Evolutionary conservation across 306 rosid genomes (phyloP).

Genomic region (Albizia julibrissin): DNA sequence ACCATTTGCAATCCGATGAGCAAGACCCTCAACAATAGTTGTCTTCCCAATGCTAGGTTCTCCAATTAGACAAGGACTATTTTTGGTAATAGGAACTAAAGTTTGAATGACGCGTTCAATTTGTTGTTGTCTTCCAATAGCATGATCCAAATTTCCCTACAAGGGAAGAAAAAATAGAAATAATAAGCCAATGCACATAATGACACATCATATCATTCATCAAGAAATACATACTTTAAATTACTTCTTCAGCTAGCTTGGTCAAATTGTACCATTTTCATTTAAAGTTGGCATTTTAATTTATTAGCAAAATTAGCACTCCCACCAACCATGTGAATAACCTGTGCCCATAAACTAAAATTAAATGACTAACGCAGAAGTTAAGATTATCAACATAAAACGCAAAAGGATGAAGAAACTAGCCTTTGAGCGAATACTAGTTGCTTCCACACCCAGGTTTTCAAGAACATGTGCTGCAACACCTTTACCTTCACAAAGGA

Average conservation of each 20-base stretch:
- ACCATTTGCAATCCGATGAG: conserved; percentile 89
- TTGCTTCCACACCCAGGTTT: conserved; percentile 92
- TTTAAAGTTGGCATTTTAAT: conserved; percentile 97
- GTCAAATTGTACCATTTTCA: conserved; percentile 97
- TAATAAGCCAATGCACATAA: conserved; percentile 4
- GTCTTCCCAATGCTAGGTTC: conserved; percentile 99
- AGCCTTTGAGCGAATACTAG: conserved; percentile 94
- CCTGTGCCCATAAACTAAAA: conserved; percentile 51
- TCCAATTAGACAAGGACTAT: conserved; percentile 95
- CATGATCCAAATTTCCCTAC: conserved; percentile 97
- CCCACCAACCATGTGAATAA: conserved; percentile 99
- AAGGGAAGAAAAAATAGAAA: conserved; percentile 13
- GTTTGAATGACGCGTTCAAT: conserved; percentile 96
- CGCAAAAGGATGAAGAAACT: conserved; percentile 26
- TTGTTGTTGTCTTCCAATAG: conserved; percentile 93
- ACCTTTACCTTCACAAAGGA: conserved; percentile 97
- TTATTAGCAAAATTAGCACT: no score
- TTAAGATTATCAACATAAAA: not conserved
- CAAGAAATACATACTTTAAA: not conserved
- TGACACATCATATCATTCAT: conserved; percentile 25
- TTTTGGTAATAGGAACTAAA: conserved; percentile 89
- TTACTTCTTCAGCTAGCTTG: conserved; percentile 94
- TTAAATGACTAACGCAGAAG: not conserved
- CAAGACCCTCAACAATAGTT: conserved; percentile 98
- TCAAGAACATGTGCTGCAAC: conserved; percentile 99